Conservation (phyloP, 768 basidiomycete species). For the Trametes meyenii region DNA sequence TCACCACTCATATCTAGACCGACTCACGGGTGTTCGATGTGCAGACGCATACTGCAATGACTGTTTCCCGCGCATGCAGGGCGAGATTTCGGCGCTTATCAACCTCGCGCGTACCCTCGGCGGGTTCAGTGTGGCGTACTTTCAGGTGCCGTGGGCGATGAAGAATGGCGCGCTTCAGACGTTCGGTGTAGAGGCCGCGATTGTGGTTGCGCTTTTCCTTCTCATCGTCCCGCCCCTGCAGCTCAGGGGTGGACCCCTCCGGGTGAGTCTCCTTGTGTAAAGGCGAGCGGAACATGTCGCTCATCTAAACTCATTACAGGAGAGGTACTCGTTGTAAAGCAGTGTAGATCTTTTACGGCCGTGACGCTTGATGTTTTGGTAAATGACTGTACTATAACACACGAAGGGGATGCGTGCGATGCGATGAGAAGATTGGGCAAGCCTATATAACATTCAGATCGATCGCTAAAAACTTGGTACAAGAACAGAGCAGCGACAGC, state of each 20-base stretch:
- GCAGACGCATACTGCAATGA: slow-evolving; percentile 53
- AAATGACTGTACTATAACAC: no score
- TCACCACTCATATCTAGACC: slow-evolving; percentile 22
- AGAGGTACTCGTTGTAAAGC: slow-evolving; percentile 13
- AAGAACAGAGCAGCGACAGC: neutral
- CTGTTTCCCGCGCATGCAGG: slow-evolving; percentile 50
- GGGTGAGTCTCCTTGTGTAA: slow-evolving; percentile 41
- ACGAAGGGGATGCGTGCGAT: no score
- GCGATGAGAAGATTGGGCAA: no score
- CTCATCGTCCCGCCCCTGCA: slow-evolving; percentile 56
- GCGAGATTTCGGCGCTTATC: slow-evolving; percentile 64
- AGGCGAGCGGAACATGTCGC: neutral
- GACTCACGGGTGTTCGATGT: slow-evolving; percentile 17
- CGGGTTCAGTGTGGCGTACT: slow-evolving; percentile 67
- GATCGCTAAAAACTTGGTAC: no score
- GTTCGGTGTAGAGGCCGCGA: slow-evolving; percentile 65
- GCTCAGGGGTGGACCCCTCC: slow-evolving; percentile 46
- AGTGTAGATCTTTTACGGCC: no score
- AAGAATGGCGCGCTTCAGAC: slow-evolving; percentile 63
- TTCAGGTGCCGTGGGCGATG: slow-evolving; percentile 65
- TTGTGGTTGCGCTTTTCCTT: slow-evolving; percentile 54
- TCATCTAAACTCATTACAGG: neutral
- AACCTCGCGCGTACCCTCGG: slow-evolving; percentile 59
- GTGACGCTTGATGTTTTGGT: no score
- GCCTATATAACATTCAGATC: no score